Evolutionary conservation across 495 filamentous ascomycete genomes (phyloP), one percentile per base, ranked within the genome.

Genomic region (Rostrohypoxylon terebratum): DNA sequence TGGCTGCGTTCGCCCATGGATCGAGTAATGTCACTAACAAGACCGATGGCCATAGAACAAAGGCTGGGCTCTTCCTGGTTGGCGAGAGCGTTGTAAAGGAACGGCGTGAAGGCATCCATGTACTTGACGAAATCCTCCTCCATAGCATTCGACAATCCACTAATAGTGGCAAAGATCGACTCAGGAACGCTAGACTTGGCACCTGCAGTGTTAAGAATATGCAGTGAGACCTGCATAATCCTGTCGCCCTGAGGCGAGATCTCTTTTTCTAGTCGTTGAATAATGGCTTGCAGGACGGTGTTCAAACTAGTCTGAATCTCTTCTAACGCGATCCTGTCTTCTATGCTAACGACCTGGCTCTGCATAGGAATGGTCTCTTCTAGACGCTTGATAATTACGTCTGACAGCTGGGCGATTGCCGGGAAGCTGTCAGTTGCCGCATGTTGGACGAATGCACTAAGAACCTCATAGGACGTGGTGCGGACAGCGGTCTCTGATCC

Each of bases 231-330:
- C 60, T 92, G 87, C 94, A 99, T 99, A 79, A 98, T 97, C 60
- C 91, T 90, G 81, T 98, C 93, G 31, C 93, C 92, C 79, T 94
- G 94, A 28, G 96, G 94, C 66, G 89, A 87, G 68, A 98, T 93
- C 77, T 99, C 94, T 75, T 89, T 90, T 81, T 98, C 96, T 33
- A 98, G 86, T 45, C 96, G 91, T 82, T 96, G 91, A 48, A 97
- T 90, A 73, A 98, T 96, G 45, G 94, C 90, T 81, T 97, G 88
- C 36, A 98, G 81, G 9, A 98, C 96, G 61, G 92, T 97, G 77
- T 88, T 90, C 73, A 99, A 86, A 80, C 94, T 97, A 6, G 94
- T 97, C 84, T 98, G 95, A 87, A 99, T 97, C 77, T 99, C 96
- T 78, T 98, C 94, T 36, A 99, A 84, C 1, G 91, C 94, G 51